These are phyloP conservation scores for Beta corolliflora DNA, from an alignment of 179 eudicot species.

Conservation along the genomic window DNA sequence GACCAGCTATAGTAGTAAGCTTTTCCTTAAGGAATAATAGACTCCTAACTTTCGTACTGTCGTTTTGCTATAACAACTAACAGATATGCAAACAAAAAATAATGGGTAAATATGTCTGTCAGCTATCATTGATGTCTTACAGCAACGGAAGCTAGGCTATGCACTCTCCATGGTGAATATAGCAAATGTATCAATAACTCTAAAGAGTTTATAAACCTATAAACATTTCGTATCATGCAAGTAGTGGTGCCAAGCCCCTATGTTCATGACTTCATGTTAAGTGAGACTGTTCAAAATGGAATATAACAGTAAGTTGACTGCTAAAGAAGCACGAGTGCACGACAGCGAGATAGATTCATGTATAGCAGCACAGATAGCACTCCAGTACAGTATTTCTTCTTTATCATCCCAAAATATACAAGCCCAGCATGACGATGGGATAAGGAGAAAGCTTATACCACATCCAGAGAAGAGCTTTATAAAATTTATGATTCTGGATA, in stretches of 20 bases:
- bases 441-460: neutral
- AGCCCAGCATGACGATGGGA: neutral
- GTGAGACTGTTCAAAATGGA: neutral
- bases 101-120: too few species aligned
- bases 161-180: neutral
- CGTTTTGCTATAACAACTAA: too few species aligned
- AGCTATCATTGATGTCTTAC: too few species aligned
- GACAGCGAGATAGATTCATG: too few species aligned
- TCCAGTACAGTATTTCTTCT: neutral
- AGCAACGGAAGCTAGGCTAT: too few species aligned
- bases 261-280: neutral
- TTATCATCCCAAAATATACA: neutral
- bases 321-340: neutral
- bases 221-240: neutral
- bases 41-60: too few species aligned
- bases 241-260: neutral
- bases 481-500: neutral
- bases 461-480: neutral
- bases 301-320: neutral
- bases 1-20: too few species aligned
- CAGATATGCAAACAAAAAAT: too few species aligned
- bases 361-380: neutral
- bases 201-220: neutral
- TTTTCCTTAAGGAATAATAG: too few species aligned
- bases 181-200: neutral